A percentile compares a stretch with the other conserved stretches of the same genome.
Evolutionary conservation across 75 land plant species (phyloP).

Genomic region (Sequoiadendron giganteum): DNA sequence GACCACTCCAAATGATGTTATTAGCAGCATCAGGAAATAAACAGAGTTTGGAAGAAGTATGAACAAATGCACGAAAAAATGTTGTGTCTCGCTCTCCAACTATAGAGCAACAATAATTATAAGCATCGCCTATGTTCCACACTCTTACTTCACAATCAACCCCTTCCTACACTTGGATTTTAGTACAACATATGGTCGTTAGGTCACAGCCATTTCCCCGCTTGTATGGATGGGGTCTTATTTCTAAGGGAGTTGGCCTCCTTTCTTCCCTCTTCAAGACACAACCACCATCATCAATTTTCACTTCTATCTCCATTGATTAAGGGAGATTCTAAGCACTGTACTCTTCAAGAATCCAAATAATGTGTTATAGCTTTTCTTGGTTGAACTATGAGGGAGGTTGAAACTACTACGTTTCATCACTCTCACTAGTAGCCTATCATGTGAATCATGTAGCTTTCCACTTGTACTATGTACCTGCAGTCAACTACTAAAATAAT

Average conservation of each 20-base stretch:
- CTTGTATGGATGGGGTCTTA: conserved; percentile 71
- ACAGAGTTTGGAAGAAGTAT: conserved; percentile 42
- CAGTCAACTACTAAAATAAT: too few species aligned
- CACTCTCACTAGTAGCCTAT: too few species aligned
- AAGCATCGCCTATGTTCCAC: conserved; percentile 55
- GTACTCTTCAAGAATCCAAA: background rate
- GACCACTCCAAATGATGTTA: conserved; percentile 81
- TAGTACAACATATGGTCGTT: conserved; percentile 41
- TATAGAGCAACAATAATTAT: too few species aligned
- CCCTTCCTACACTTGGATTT: conserved; percentile 75
- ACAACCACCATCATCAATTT: background rate
- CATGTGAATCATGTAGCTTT: too few species aligned
- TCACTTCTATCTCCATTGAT: background rate
- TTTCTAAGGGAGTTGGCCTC: conserved; percentile 63
- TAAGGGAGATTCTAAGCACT: background rate
- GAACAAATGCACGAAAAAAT: conserved; percentile 41
- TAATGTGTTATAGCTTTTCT: too few species aligned
- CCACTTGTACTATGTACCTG: too few species aligned
- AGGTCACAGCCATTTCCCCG: conserved; percentile 40
- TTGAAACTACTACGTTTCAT: too few species aligned
- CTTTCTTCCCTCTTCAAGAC: background rate
- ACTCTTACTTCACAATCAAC: conserved; percentile 60
- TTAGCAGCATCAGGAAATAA: conserved; percentile 61
- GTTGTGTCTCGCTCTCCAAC: conserved; percentile 75
- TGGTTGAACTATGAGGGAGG: too few species aligned